A percentile compares a stretch with the other conserved stretches of the same genome.
Conservation (phyloP, 441 rosid species). For the Kokia cookei region DNA sequence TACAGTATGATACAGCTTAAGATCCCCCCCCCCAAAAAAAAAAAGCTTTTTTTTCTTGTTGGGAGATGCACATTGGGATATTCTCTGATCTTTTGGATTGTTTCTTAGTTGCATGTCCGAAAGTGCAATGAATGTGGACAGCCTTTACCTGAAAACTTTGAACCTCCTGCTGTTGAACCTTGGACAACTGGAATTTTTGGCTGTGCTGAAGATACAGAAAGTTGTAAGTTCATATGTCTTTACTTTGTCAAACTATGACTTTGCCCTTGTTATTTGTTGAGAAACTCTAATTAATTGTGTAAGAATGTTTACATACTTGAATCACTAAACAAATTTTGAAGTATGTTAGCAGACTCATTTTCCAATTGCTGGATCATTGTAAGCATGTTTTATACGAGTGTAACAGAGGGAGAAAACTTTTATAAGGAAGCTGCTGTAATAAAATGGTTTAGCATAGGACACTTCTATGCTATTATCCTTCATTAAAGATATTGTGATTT, state of each 20-base stretch:
- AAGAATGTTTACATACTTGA: background rate
- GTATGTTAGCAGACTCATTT: background rate
- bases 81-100: background rate
- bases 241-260: background rate
- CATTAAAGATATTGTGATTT: background rate
- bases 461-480: background rate
- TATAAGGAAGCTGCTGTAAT: background rate
- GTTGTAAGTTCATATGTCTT: constrained; percentile 41
- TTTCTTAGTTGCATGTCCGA: constrained; percentile 48
- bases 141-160: constrained; percentile 54
- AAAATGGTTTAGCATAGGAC: background rate
- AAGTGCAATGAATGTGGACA: constrained; percentile 79
- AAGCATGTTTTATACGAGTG: background rate
- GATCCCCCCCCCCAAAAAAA: background rate
- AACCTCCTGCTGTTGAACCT: constrained; percentile 58
- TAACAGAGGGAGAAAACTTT: background rate
- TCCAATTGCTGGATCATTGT: background rate
- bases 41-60: background rate
- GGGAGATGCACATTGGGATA: background rate
- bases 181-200: constrained; percentile 80
- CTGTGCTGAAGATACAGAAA: constrained; percentile 51
- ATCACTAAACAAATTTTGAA: background rate
- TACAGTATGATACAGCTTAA: background rate
- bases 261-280: background rate
- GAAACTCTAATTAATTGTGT: background rate